phyloP scores from a whole-genome alignment of 106 monocot species.

The Acanthochlamys bracteata region DNA sequence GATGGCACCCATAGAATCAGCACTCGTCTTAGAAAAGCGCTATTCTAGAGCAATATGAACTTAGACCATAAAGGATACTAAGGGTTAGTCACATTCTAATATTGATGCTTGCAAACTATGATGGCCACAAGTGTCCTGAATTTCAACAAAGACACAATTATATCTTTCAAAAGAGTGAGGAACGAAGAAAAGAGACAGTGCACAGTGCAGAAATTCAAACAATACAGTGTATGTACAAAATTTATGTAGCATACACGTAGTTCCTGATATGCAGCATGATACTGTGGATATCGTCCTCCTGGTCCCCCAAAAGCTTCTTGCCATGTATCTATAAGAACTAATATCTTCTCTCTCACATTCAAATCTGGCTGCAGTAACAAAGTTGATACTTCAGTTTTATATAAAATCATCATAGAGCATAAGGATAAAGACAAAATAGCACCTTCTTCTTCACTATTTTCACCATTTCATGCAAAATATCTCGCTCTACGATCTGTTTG shows the following conservation, averaged over 20 bases:
- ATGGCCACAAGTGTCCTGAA: too few relatives aligned
- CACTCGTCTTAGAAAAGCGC: too few relatives aligned
- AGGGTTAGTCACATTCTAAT: too few relatives aligned
- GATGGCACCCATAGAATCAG: too few relatives aligned
- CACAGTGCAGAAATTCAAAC: background rate
- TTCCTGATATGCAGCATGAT: slow-evolving; percentile 83
- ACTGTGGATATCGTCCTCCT: slow-evolving; percentile 73
- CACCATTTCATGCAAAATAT: slow-evolving; percentile 89
- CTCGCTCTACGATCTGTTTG: slow-evolving; percentile 72
- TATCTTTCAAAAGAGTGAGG: too few relatives aligned
- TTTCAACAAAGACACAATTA: too few relatives aligned
- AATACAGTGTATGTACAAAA: background rate
- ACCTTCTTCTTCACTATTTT: slow-evolving; percentile 98
- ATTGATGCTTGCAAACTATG: too few relatives aligned
- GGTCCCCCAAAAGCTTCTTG: slow-evolving; percentile 94
- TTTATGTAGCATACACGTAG: slow-evolving; percentile 40
- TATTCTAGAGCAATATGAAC: too few relatives aligned
- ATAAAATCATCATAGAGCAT: background rate
- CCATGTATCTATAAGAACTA: slow-evolving; percentile 85
- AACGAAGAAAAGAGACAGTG: background rate
- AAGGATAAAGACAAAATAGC: slow-evolving; percentile 3
- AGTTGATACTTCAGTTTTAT: background rate
- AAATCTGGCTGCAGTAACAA: slow-evolving; percentile 59
- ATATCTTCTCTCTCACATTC: slow-evolving; percentile 81
- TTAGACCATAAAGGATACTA: too few relatives aligned